Percentiles rank a stretch among this genome's conserved stretches.
Conservation (phyloP, 805 yeast genomes). For the Lachancea cidri region DNA sequence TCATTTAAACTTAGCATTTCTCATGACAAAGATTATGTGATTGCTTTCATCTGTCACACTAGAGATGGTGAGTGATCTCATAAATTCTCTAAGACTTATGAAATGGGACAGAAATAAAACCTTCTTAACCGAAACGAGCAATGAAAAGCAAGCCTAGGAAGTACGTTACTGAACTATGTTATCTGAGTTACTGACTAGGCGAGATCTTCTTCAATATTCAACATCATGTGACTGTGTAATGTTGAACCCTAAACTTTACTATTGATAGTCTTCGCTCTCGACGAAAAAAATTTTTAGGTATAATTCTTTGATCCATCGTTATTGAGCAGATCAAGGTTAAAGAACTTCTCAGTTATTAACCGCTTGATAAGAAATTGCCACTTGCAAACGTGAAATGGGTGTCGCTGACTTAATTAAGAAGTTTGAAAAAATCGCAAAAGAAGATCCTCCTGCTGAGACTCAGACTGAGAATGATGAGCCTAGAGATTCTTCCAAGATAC, state of each 20-base stretch:
- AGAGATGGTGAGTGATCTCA: no score
- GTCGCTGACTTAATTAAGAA: conserved; percentile 36
- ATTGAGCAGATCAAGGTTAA: neutral
- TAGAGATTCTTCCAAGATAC: neutral
- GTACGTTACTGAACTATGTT: no score
- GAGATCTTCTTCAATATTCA: neutral
- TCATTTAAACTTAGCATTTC: conserved; percentile 22
- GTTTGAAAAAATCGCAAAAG: conserved; percentile 28
- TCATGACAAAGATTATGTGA: conserved; percentile 28
- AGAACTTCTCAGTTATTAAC: no score
- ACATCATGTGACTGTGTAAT: neutral
- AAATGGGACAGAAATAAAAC: no score
- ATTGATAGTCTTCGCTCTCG: neutral
- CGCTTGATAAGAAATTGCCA: no score
- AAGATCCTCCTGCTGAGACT: neutral
- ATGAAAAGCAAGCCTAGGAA: no score
- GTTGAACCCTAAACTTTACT: no score
- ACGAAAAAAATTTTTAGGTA: neutral
- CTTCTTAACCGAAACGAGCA: no score
- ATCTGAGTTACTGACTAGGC: no score
- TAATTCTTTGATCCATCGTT: neutral
- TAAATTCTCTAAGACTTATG: no score
- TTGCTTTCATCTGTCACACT: conserved; percentile 15
- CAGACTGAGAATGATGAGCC: neutral
- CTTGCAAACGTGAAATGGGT: conserved; percentile 34